A percentile compares a stretch with the other conserved stretches of the same genome.
Evolutionary conservation across 2,329 filamentous ascomycete genomes (phyloP).

Genomic region (Septoria petroselini): DNA sequence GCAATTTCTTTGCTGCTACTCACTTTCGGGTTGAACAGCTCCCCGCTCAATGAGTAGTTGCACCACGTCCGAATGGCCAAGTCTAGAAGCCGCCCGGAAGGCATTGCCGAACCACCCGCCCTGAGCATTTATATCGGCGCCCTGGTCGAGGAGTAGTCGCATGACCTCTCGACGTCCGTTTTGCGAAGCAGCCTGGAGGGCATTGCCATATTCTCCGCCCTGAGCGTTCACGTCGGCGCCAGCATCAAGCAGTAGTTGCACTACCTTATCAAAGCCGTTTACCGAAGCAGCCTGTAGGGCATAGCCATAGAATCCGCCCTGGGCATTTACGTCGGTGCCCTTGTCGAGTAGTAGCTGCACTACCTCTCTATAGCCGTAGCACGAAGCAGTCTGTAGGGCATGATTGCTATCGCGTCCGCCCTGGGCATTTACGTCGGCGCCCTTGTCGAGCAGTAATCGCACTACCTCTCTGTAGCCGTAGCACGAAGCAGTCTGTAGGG

Average conservation of each 20-base stretch:
- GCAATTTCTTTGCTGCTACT: too few species aligned
- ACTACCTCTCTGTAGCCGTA: slow-evolving; percentile 10
- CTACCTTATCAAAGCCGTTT: slow-evolving; percentile 12
- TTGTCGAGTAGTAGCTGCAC: slow-evolving; percentile 21
- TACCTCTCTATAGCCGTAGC: slow-evolving; percentile 14
- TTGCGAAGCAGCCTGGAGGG: not conserved
- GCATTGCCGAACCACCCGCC: too few species aligned
- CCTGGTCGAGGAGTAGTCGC: too few species aligned
- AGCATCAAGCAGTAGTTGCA: slow-evolving; percentile 23
- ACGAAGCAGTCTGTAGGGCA: slow-evolving; percentile 18
- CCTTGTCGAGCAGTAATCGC: slow-evolving; percentile 22
- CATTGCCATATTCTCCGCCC: too few species aligned
- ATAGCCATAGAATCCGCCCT: not conserved
- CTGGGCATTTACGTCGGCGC: slow-evolving; percentile 24
- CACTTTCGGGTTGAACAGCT: too few species aligned
- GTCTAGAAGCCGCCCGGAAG: too few species aligned
- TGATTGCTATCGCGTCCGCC: slow-evolving; percentile 14
- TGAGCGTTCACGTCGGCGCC: slow-evolving; percentile 18
- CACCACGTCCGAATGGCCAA: too few species aligned
- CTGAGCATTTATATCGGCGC: too few species aligned
- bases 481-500: slow-evolving; percentile 19
- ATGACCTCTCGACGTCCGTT: too few species aligned
- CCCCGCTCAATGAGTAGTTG: too few species aligned
- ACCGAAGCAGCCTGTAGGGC: slow-evolving; percentile 1
- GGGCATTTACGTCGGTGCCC: slow-evolving; percentile 19